Evolutionary conservation across 1,139 yeast genomes (phyloP).

Genomic region (Yamadazyma sp.): DNA sequence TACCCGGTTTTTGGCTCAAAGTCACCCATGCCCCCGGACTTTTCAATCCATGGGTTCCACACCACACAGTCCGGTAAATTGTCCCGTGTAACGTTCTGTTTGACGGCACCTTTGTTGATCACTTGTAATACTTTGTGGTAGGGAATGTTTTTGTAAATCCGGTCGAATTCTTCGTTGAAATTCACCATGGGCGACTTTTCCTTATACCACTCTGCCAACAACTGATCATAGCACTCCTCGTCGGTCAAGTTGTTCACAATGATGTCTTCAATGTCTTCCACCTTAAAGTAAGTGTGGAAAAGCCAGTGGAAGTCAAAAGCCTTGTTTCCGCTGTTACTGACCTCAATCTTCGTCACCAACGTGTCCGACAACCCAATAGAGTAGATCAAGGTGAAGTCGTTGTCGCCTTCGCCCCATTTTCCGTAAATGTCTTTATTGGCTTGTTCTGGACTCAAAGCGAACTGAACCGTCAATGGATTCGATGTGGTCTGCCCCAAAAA

Average conservation of each 20-base stretch:
- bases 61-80: constrained; percentile 88
- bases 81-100: constrained; percentile 62
- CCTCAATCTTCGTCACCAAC: constrained; percentile 69
- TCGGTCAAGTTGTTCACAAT: constrained; percentile 78
- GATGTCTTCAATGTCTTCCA: constrained; percentile 75
- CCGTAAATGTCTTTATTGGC: constrained; percentile 64
- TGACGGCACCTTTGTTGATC: constrained; percentile 66
- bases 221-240: constrained; percentile 70
- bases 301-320: constrained; percentile 88
- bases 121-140: constrained; percentile 59
- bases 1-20: constrained; percentile 84
- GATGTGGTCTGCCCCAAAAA: constrained; percentile 76
- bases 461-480: constrained; percentile 68
- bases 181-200: constrained; percentile 75
- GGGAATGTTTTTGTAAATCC: constrained; percentile 69
- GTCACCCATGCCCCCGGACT: constrained; percentile 79
- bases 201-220: constrained; percentile 57
- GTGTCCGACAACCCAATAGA: constrained; percentile 60
- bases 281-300: constrained; percentile 85
- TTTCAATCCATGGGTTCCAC: constrained; percentile 96
- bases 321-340: constrained; percentile 64
- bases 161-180: constrained; percentile 78
- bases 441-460: constrained; percentile 84
- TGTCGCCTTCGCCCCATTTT: constrained; percentile 48
- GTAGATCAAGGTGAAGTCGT: constrained; percentile 75